Evolutionary conservation across 2,329 filamentous ascomycete genomes (phyloP).

Genomic region (Immersiporthe knoxdaviesiana): DNA sequence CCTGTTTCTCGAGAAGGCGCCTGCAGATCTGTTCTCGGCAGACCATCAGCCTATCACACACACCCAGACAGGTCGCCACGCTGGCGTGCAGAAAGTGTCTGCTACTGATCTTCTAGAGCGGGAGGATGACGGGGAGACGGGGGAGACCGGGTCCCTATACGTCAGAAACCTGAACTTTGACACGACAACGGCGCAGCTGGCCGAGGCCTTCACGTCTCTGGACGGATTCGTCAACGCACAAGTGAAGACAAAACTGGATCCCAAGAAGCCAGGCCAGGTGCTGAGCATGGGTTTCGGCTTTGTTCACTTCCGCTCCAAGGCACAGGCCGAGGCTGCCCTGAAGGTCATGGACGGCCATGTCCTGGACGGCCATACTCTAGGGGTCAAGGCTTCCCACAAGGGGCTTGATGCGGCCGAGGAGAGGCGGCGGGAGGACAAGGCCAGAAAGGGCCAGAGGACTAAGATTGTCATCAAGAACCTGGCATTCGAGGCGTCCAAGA

Average conservation of each 20-base stretch:
- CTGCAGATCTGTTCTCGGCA: conserved; percentile 77
- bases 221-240: conserved; percentile 87
- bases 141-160: conserved; percentile 81
- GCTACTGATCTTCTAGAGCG: conserved; percentile 69
- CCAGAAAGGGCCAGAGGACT: conserved; percentile 79
- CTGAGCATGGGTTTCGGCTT: conserved; percentile 99
- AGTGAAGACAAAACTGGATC: conserved; percentile 91
- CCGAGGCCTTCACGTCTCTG: conserved; percentile 76
- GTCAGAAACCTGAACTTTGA: conserved; percentile 93
- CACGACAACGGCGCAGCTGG: conserved; percentile 77
- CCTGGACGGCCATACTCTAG: conserved; percentile 84
- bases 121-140: conserved; percentile 54
- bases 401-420: conserved; percentile 87
- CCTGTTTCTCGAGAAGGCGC: conserved; percentile 91
- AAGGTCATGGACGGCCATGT: conserved; percentile 85
- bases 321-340: conserved; percentile 77
- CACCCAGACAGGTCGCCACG: conserved; percentile 42
- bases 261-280: conserved; percentile 85
- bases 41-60: conserved; percentile 36
- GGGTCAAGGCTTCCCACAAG: conserved; percentile 85
- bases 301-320: conserved; percentile 80
- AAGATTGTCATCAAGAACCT: conserved; percentile 99
- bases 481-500: conserved; percentile 93
- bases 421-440: conserved; percentile 77
- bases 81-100: conserved; percentile 63